Conservation (phyloP, 306 rosid species). For the Dalbergia oliveri region DNA sequence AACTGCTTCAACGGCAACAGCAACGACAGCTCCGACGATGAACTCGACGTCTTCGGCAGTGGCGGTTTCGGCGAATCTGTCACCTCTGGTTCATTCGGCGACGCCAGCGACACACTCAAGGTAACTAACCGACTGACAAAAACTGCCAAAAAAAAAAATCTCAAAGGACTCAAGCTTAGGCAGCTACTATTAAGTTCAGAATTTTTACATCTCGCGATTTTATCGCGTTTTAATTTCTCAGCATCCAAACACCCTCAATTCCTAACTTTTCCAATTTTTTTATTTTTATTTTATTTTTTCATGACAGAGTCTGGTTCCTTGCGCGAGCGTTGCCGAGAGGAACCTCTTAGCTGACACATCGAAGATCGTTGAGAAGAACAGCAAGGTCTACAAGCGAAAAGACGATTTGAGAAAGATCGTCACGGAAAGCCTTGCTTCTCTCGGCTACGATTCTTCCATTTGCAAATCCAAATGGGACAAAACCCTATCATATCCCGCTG, state of each 20-base stretch:
- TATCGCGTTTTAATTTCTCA: slow-evolving; percentile 17
- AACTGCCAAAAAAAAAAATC: not conserved
- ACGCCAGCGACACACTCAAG: slow-evolving; percentile 75
- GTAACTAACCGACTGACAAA: slow-evolving; percentile 52
- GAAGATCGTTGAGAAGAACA: slow-evolving; percentile 81
- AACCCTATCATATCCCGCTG: slow-evolving; percentile 77
- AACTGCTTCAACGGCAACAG: slow-evolving; percentile 88
- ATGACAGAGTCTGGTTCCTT: slow-evolving; percentile 72
- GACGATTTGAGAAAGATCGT: slow-evolving; percentile 79
- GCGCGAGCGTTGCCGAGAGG: slow-evolving; percentile 84
- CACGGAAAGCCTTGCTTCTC: slow-evolving; percentile 67
- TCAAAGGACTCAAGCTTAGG: not conserved
- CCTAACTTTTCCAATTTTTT: not conserved
- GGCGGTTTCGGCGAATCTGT: slow-evolving; percentile 61
- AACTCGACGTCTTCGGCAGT: slow-evolving; percentile 69
- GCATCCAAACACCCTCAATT: slow-evolving; percentile 13
- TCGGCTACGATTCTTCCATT: slow-evolving; percentile 80
- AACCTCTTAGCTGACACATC: slow-evolving; percentile 91
- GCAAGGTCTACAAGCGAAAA: slow-evolving; percentile 67
- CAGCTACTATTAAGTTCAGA: not conserved
- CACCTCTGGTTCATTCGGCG: slow-evolving; percentile 70
- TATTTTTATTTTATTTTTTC: not conserved
- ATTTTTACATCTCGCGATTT: not conserved
- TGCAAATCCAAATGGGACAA: slow-evolving; percentile 97
- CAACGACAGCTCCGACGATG: slow-evolving; percentile 94